Conservation (phyloP, 2,329 filamentous ascomycete species). For the Botrytis sinoallii region DNA sequence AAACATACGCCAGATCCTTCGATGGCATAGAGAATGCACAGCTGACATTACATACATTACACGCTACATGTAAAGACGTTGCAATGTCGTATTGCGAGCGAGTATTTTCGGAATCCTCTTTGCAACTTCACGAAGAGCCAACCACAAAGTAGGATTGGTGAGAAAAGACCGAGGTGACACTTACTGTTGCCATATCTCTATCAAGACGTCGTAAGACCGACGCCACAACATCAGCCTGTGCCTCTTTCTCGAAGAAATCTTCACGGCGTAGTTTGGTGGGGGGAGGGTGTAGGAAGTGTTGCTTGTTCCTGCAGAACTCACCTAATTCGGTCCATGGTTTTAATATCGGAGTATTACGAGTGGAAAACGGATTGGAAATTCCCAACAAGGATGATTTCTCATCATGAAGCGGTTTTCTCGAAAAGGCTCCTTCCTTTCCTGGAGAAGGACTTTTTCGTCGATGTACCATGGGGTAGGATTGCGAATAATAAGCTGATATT, state of each 20-base stretch:
- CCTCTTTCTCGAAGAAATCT: not conserved
- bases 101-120: not conserved
- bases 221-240: constrained; percentile 19
- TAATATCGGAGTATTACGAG: not conserved
- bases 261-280: not conserved
- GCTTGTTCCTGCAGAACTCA: constrained; percentile 11
- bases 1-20: constrained; percentile 4
- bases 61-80: not conserved
- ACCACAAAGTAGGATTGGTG: not conserved
- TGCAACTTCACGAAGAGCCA: not conserved
- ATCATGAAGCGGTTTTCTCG: not conserved
- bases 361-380: not conserved
- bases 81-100: not conserved
- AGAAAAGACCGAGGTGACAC: not conserved
- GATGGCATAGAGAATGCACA: constrained; percentile 4
- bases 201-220: constrained; percentile 15
- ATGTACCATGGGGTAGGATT: not conserved
- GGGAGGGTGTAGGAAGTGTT: not conserved
- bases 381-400: not conserved
- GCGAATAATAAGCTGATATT: not conserved
- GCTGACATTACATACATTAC: constrained; percentile 8
- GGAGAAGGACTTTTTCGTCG: constrained; percentile 6
- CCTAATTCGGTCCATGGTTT: not conserved
- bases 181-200: constrained; percentile 29
- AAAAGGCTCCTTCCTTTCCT: constrained; percentile 4